phyloP scores from a whole-genome alignment of 441 rosid genomes.

The California macrophylla region DNA sequence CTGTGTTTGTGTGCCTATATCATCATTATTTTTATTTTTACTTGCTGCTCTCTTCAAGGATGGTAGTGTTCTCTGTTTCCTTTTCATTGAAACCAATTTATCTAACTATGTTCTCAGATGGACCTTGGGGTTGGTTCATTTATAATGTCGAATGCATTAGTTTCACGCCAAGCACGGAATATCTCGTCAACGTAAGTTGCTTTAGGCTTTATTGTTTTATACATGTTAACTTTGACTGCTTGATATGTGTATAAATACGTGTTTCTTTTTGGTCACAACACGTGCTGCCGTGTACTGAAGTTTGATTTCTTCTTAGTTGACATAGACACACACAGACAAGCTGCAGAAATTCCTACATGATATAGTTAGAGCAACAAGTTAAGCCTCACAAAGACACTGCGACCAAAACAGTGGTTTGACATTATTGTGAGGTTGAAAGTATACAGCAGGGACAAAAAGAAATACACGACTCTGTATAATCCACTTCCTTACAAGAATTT shows the following conservation, averaged over 20 bases:
- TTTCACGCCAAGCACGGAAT: constrained; percentile 75
- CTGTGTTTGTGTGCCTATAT: background rate
- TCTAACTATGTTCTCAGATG: constrained; percentile 40
- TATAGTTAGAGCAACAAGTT: background rate
- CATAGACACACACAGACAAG: background rate
- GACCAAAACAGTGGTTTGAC: background rate
- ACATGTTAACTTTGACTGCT: background rate
- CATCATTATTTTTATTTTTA: background rate
- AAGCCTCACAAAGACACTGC: background rate
- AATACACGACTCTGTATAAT: background rate
- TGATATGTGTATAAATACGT: background rate
- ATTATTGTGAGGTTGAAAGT: background rate
- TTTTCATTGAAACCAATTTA: constrained; percentile 5
- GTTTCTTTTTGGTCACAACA: background rate
- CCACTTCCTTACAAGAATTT: background rate
- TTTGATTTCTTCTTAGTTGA: background rate
- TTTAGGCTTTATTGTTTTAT: constrained; percentile 9
- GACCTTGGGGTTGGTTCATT: constrained; percentile 96
- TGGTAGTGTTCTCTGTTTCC: background rate
- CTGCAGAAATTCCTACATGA: background rate
- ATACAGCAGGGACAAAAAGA: background rate
- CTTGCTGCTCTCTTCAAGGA: background rate
- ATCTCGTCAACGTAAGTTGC: constrained; percentile 44
- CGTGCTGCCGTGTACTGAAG: background rate
- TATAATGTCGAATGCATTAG: constrained; percentile 64